Base-by-base conservation (phyloP, 2,329 filamentous ascomycete genomes). In the Colletotrichum paranaense region DNA sequence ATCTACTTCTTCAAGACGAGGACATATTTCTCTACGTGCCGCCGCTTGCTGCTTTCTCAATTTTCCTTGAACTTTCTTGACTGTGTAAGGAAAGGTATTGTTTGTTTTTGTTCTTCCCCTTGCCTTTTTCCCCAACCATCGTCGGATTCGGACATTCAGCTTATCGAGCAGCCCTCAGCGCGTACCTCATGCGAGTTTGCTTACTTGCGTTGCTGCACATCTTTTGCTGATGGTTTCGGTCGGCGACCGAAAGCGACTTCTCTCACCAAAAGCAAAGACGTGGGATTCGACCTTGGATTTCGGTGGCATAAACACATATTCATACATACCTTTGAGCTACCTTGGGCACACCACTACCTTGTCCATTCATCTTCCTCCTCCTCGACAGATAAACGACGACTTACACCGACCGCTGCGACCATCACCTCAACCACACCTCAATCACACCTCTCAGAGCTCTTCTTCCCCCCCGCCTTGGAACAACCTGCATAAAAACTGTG, bases 401-500 rank as follows among this genome's bases (percentile, higher is more conserved):
- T 38, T 32, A 56, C 32, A 56, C 16, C 32, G 32, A 56, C 22
- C 32, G 32, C 16, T 38, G 55, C 14, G 52, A 55, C 59, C 42
- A 19, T 58, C 35, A 69, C 22, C 35, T 32, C n/a, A 22, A 52
- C 53, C 16, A 58, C 52, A 42, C 56, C 30, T 35, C 55, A 24
- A 67, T n/a, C 68, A 42, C 28, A 46, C 38, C 35, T 62, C 32
- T 35, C 38, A 59, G 24, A 32, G 32, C 32, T 35, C 22, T 26
- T 28, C 32, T 28, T 53, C 49, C 63, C 28, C 49, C n/a, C 32
- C 32, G 52, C 16, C 42, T 52, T 67, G 32, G 26, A 56, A 24
- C 58, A 4, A 49, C 57, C 52, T 73, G 71, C 71, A 73, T 66
- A 71, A 64, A 71, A 69, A 56, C 67, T 67, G 71, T 57, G 49